Percentiles rank a stretch among this genome's conserved stretches.
Conservation (phyloP, 495 filamentous ascomycete genomes). For the Amphirosellinia nigrospora region DNA sequence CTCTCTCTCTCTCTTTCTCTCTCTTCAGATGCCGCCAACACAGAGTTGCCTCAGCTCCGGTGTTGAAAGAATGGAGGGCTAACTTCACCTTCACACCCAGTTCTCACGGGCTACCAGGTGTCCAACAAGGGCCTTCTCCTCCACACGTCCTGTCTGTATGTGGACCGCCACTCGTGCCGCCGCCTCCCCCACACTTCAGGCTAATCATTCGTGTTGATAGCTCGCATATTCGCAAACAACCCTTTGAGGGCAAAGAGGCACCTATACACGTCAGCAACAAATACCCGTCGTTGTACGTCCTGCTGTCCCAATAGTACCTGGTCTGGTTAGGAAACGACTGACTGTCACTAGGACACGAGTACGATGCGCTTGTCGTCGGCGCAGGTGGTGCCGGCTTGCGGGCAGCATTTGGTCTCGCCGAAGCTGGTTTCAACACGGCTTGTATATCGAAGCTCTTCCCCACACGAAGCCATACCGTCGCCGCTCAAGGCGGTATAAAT, state of each 20-base stretch:
- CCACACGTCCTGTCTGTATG: constrained; percentile 80
- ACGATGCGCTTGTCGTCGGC: constrained; percentile 89
- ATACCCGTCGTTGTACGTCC: constrained; percentile 86
- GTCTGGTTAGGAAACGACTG: neutral
- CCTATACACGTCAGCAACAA: constrained; percentile 80
- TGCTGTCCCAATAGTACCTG: neutral
- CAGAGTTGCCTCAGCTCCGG: neutral
- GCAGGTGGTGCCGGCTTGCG: constrained; percentile 93
- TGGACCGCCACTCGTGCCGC: constrained; percentile 17
- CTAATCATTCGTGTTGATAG: constrained; percentile 32
- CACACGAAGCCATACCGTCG: constrained; percentile 93
- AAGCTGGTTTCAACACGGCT: constrained; percentile 97
- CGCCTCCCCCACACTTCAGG: constrained; percentile 16
- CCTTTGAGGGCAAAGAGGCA: constrained; percentile 89
- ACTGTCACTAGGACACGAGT: constrained; percentile 58
- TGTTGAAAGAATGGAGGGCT: neutral
- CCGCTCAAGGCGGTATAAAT: constrained; percentile 93
- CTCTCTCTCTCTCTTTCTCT: too few relatives aligned
- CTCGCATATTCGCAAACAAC: constrained; percentile 79
- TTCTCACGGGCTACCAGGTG: constrained; percentile 53
- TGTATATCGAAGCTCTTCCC: constrained; percentile 99
- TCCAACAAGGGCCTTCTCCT: constrained; percentile 80
- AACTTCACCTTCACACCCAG: constrained; percentile 34
- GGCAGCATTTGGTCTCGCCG: constrained; percentile 93
- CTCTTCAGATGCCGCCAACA: neutral